Conservation (phyloP, 768 basidiomycete genomes). For the Hydnomerulius pinastri region DNA sequence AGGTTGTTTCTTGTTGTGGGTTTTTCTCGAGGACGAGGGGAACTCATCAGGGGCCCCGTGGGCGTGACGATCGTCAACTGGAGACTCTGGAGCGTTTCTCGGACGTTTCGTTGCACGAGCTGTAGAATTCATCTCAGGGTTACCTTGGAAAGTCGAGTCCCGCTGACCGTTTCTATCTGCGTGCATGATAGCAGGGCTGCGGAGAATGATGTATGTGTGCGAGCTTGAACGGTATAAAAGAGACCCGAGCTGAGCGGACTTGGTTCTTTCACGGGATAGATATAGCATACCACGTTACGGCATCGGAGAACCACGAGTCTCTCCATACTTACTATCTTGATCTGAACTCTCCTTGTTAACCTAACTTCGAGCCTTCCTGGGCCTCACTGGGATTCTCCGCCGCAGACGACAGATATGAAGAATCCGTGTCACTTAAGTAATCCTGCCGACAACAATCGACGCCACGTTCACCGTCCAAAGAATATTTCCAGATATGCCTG, state of each 20-base stretch:
- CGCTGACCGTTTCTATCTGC: conserved; percentile 3
- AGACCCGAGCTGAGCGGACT: conserved; percentile 18
- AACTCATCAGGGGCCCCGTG: conserved; percentile 13
- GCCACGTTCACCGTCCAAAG: background rate
- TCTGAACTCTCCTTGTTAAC: conserved; percentile 9
- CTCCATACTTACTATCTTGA: conserved; percentile 7
- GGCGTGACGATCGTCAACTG: conserved; percentile 21
- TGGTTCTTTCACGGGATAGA: conserved; percentile 9
- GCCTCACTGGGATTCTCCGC: conserved; percentile 6
- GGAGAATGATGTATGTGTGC: conserved; percentile 21
- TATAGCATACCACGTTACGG: conserved; percentile 13
- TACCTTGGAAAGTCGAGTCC: conserved; percentile 5
- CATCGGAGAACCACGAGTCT: conserved; percentile 13
- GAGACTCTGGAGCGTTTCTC: conserved; percentile 36
- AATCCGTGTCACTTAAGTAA: background rate
- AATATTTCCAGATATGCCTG: background rate
- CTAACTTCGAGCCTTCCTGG: conserved; percentile 3
- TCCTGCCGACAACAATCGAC: background rate
- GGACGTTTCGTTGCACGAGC: conserved; percentile 48
- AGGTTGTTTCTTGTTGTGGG: conserved; percentile 40
- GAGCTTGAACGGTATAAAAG: conserved; percentile 9
- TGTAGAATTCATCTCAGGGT: conserved; percentile 14
- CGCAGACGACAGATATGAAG: conserved; percentile 1
- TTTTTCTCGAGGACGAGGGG: conserved; percentile 9
- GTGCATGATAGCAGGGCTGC: conserved; percentile 28